Base-by-base conservation (phyloP, 1,284 basidiomycete species). In the Exsudoporus floridanus region DNA sequence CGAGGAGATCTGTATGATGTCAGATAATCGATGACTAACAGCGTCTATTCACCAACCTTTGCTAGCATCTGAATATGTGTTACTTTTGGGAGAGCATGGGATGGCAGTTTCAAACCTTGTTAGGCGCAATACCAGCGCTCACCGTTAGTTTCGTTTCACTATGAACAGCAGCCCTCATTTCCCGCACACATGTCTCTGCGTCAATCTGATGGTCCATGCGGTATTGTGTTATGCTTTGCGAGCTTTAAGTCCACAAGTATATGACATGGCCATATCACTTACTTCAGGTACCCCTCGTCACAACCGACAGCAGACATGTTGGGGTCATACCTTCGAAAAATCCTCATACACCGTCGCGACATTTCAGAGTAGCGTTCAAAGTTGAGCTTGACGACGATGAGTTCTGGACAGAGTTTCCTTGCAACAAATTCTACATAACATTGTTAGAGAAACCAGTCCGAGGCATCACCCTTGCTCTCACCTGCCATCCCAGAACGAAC, bases 211-310 rank as follows among this genome's bases (percentile, higher is more conserved):
- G 82, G 34, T 82, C 77, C 27, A 75, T 63, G 70, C 92, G 91
- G 65, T 94, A 92, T 2, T 74, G 64, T 2, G 92, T 94, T 58
- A 98, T 81, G 65, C 89, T 92, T 57, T 27, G 10, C 28, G 35
- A 27, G 44, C 40, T 34, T 53, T 53, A 33, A 40, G 54, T 45
- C 35, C 23, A 39, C 28, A 39, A 42, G 13, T 31, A 50, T 38
- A 33, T 31, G 34, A 27, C 16, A 41, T 50, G 10, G 16, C 8
- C 9, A 28, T 10, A 28, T n/a, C 34, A 66, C 83, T 62, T 57
- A 93, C 91, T 93, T 95, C 47, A 91, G 75, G 70, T 93, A 94
- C 1, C 87, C 92, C 69, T 96, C 93, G 66, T 98, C 94, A 52
- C 91, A 85, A 13, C 92, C 89, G 3, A 90, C 91, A 58, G 85